Evolutionary conservation across 2,329 filamentous ascomycete genomes (phyloP), one percentile per base, ranked within the genome.

Genomic region (Hypoxylon sp.): DNA sequence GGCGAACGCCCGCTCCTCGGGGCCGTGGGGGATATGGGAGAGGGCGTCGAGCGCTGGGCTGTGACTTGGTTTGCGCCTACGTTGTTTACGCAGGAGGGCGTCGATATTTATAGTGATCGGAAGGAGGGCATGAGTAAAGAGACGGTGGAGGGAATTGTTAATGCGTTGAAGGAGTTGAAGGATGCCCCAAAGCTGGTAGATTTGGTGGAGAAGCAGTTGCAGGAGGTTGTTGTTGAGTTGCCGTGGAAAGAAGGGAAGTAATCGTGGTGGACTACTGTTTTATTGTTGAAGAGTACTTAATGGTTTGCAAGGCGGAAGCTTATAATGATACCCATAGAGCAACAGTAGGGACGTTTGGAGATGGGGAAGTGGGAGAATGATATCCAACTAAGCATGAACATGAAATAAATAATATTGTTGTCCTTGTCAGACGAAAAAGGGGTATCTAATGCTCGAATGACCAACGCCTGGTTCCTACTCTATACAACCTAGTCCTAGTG

Each of bases 1-100:
- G 90, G 90, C 4, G 80, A 87, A 66, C 67, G 69, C 15, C 63
- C 66, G 23, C 60, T 71, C 8, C 9, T 27, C 5, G 71, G 74
- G 15, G 67, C 71, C 9, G 75, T 69, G 21, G 72, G 71, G 1
- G 65, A 46, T 3, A 40, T 29, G 41, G 67, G 64, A 1, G 63
- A 57, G 4, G 64, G 53, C 6, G 68, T 63, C 36, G 81, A 84
- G 69, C 78, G 79, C 61, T 96, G 89, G 89, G 84, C 82, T 1
- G 89, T 96, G 9, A 95, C 89, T 3, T 93, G 87, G 78, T 96
- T 96, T 70, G 86, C 87, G 57, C 86, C 89, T 65, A 95, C 89
- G 16, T 61, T 92, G 32, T 95, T 96, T 62, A 94, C 90, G 5
- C 87, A 88, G 57, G 89, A 90, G 48, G 91, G 91, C 0, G 65